Percentiles rank a stretch among this genome's conserved stretches.
Evolutionary conservation across 1,139 yeast genomes (phyloP).

Genomic region (Nakaseomyces glabratus): DNA sequence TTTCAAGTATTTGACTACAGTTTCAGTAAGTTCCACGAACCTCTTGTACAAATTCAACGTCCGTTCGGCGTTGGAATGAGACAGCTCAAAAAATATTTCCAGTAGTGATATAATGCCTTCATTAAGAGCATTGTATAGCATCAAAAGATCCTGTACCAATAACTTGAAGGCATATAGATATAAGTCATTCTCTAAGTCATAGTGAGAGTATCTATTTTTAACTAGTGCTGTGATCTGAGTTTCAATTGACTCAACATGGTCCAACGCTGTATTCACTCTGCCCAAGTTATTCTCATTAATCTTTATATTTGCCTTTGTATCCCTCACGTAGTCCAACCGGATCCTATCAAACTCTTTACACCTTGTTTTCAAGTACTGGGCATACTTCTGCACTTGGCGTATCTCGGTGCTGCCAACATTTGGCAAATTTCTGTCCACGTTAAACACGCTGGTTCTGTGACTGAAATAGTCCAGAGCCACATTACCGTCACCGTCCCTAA

Average conservation of each 20-base stretch:
- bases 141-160: conserved; percentile 75
- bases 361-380: conserved; percentile 59
- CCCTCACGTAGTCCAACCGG: conserved; percentile 47
- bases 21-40: conserved; percentile 79
- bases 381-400: conserved; percentile 55
- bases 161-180: conserved; percentile 79
- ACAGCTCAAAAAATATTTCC: conserved; percentile 91
- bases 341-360: conserved; percentile 56
- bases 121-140: conserved; percentile 78
- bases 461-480: conserved; percentile 54
- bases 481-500: conserved; percentile 45
- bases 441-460: conserved; percentile 22
- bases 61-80: conserved; percentile 74
- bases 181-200: conserved; percentile 66
- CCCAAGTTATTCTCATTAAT: conserved; percentile 5
- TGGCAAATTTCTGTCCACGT: conserved; percentile 5
- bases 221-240: conserved; percentile 68
- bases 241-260: conserved; percentile 70
- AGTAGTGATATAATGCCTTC: conserved; percentile 90
- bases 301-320: conserved; percentile 9
- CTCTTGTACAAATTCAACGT: conserved; percentile 75
- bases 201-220: conserved; percentile 64
- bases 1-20: conserved; percentile 78
- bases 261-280: conserved; percentile 34
- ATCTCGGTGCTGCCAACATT: conserved; percentile 40